phyloP scores from a whole-genome alignment of 495 filamentous ascomycete species.

The Cairneyella variabilis region DNA sequence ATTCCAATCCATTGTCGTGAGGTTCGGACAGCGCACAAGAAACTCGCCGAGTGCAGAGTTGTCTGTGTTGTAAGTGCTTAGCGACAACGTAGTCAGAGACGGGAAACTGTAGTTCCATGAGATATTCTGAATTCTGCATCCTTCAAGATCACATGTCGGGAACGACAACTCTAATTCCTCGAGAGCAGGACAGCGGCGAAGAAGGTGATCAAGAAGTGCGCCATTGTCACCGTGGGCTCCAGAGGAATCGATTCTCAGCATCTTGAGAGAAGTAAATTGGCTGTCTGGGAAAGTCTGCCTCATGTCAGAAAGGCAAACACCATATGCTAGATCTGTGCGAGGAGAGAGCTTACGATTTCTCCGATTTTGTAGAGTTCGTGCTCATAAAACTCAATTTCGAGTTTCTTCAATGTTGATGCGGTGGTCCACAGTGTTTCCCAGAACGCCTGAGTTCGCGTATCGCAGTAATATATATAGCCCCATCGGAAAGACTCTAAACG shows the following conservation, averaged over 20 bases:
- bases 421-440: too few species aligned
- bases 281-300: too few species aligned
- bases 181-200: not conserved
- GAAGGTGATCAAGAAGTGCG: not conserved
- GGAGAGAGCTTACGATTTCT: too few species aligned
- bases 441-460: too few species aligned
- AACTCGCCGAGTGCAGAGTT: not conserved
- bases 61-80: not conserved
- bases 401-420: too few species aligned
- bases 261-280: too few species aligned
- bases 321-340: too few species aligned
- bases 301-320: too few species aligned
- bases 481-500: too few species aligned
- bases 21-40: not conserved
- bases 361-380: too few species aligned
- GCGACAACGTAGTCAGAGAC: not conserved
- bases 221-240: not conserved
- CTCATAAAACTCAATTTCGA: too few species aligned
- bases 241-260: not conserved
- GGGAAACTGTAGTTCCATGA: conserved; percentile 1
- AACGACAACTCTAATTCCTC: not conserved
- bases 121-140: not conserved
- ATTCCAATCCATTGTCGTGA: not conserved
- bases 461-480: too few species aligned
- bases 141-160: not conserved